Percentiles rank a stretch among this genome's conserved stretches.
phyloP scores from a whole-genome alignment of 2,329 filamentous ascomycete genomes.

The Knufia fluminis region DNA sequence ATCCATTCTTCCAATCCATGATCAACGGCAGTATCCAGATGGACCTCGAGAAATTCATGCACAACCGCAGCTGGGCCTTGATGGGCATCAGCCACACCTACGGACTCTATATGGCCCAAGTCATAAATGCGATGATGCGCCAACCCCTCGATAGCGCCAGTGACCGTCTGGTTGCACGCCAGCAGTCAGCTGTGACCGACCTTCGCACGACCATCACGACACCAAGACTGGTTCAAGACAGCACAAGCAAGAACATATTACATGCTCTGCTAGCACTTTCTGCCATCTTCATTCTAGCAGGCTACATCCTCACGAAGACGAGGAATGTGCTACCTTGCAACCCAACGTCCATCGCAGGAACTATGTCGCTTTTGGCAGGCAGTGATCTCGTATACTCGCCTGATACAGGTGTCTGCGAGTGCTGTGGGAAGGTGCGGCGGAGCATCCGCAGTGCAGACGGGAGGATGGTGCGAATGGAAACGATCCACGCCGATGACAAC shows the following conservation, averaged over 20 bases:
- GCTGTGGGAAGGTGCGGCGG: constrained; percentile 21
- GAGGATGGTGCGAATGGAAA: constrained; percentile 10
- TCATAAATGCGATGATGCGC: constrained; percentile 21
- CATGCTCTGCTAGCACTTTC: constrained; percentile 20
- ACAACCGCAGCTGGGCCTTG: neutral
- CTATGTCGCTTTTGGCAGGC: constrained; percentile 22
- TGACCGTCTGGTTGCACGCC: constrained; percentile 4
- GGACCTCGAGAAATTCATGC: neutral
- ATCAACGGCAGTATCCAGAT: constrained; percentile 13
- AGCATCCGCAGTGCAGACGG: constrained; percentile 14
- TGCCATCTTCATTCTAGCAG: constrained; percentile 10
- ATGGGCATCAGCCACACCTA: constrained; percentile 17
- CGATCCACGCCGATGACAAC: constrained; percentile 17
- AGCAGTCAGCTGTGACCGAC: constrained; percentile 4
- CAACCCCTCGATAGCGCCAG: constrained; percentile 9
- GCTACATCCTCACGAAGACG: constrained; percentile 20
- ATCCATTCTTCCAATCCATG: constrained; percentile 19
- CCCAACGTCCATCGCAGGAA: constrained; percentile 20
- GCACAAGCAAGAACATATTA: constrained; percentile 17
- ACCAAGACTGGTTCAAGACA: constrained; percentile 20
- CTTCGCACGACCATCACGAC: constrained; percentile 16
- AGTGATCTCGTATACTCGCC: constrained; percentile 19
- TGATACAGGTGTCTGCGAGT: constrained; percentile 18
- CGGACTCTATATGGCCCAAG: constrained; percentile 22
- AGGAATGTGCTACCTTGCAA: constrained; percentile 20